phyloP scores from a whole-genome alignment of 495 filamentous ascomycete species.

The Chaetomium fimeti region DNA sequence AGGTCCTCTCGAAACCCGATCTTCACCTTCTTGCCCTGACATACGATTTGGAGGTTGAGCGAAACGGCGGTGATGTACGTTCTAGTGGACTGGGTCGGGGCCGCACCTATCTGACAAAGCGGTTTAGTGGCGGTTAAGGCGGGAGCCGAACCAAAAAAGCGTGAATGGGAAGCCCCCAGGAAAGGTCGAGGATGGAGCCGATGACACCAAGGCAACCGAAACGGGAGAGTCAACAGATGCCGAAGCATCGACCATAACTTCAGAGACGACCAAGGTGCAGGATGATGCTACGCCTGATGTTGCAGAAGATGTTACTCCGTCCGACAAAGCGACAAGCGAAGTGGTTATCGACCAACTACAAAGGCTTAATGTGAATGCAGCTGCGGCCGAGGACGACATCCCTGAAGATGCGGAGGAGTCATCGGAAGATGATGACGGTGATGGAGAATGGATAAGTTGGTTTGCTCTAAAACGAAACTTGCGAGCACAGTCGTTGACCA shows the following conservation, averaged over 20 bases:
- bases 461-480: neutral
- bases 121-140: slow-evolving; percentile 69
- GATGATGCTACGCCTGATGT: neutral
- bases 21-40: slow-evolving; percentile 83
- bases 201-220: slow-evolving; percentile 14
- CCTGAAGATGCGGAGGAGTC: slow-evolving; percentile 62
- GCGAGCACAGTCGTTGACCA: slow-evolving; percentile 4
- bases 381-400: slow-evolving; percentile 35
- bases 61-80: slow-evolving; percentile 63
- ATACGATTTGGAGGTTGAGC: slow-evolving; percentile 85
- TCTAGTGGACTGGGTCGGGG: no score
- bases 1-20: slow-evolving; percentile 84
- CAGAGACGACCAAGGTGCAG: slow-evolving; percentile 19
- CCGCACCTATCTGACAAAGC: neutral
- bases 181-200: slow-evolving; percentile 19
- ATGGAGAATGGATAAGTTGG: slow-evolving; percentile 69
- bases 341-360: slow-evolving; percentile 21
- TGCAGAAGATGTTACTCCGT: slow-evolving; percentile 12
- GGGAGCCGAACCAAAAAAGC: slow-evolving; percentile 70
- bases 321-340: slow-evolving; percentile 62
- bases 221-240: slow-evolving; percentile 15
- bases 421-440: slow-evolving; percentile 30
- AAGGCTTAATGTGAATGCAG: slow-evolving; percentile 16
- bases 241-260: slow-evolving; percentile 17
- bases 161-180: slow-evolving; percentile 68